Conservation (phyloP, 116 monocot species). For the Cymodocea nodosa region DNA sequence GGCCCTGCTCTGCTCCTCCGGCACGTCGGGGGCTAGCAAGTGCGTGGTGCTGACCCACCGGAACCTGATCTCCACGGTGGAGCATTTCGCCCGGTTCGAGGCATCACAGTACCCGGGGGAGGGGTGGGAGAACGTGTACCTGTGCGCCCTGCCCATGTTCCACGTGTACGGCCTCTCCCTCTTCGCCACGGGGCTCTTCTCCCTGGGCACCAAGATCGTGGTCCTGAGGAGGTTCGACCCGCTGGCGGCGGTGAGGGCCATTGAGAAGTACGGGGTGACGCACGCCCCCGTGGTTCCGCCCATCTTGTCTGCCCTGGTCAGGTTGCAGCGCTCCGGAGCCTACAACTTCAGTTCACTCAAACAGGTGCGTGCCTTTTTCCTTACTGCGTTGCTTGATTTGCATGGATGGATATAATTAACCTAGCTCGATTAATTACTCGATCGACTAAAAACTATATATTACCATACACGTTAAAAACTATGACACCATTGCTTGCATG, state of each 20-base stretch:
- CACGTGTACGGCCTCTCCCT: slow-evolving; percentile 63
- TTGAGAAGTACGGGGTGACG: slow-evolving; percentile 33
- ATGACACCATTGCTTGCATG: too few relatives aligned
- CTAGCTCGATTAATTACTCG: too few relatives aligned
- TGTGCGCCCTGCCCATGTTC: slow-evolving; percentile 63
- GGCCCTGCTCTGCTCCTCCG: slow-evolving; percentile 53
- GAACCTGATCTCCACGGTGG: slow-evolving; percentile 51
- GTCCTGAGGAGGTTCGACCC: slow-evolving; percentile 51
- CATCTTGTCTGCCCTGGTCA: slow-evolving; percentile 30
- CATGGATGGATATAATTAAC: too few relatives aligned
- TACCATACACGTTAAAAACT: too few relatives aligned
- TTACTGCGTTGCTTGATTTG: too few relatives aligned
- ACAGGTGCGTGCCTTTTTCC: slow-evolving; percentile 40
- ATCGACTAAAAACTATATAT: too few relatives aligned
- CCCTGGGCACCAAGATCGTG: slow-evolving; percentile 50
- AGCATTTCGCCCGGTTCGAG: slow-evolving; percentile 63
- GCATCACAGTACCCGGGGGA: slow-evolving; percentile 32
- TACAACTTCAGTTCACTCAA: slow-evolving; percentile 26
- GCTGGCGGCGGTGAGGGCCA: slow-evolving; percentile 25
- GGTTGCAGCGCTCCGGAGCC: slow-evolving; percentile 9
- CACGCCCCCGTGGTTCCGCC: slow-evolving; percentile 64
- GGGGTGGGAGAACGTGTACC: slow-evolving; percentile 47
- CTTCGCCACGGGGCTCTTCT: slow-evolving; percentile 47
- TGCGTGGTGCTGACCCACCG: slow-evolving; percentile 42
- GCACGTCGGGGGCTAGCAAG: slow-evolving; percentile 57